These are phyloP conservation scores for Coemansia sp. DNA, from an alignment of 192 early-diverging fungal genomes.

Conservation along the genomic window DNA sequence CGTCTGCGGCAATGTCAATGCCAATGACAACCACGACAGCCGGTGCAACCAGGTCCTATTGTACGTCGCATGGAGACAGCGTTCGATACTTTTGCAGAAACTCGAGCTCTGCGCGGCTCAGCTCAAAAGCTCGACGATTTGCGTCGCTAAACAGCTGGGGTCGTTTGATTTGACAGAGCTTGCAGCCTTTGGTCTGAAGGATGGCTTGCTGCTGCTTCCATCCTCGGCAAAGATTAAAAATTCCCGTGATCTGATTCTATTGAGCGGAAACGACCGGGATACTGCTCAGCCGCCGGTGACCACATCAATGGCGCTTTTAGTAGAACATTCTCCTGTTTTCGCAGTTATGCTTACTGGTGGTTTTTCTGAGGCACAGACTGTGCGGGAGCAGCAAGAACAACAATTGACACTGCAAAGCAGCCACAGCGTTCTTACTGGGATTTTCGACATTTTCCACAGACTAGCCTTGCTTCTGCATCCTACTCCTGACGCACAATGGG, in stretches of 20 bases:
- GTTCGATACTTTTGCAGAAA: neutral
- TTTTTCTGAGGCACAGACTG: slow-evolving; percentile 27
- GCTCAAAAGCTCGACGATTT: slow-evolving; percentile 4
- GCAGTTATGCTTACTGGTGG: slow-evolving; percentile 29
- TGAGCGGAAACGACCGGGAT: slow-evolving; percentile 9
- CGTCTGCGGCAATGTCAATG: neutral
- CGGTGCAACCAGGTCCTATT: slow-evolving; percentile 17
- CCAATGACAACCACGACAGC: neutral
- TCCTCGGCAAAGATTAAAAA: neutral
- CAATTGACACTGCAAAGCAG: slow-evolving; percentile 16
- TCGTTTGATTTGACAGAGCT: neutral
- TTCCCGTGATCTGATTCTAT: slow-evolving; percentile 1
- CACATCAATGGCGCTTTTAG: slow-evolving; percentile 17
- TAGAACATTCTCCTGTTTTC: slow-evolving; percentile 28
- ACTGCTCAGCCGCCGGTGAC: slow-evolving; percentile 3
- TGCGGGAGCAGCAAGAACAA: neutral
- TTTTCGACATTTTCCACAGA: slow-evolving; percentile 20
- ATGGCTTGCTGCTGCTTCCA: neutral
- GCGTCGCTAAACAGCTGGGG: slow-evolving; percentile 6
- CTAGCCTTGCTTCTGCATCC: neutral
- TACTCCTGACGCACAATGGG: slow-evolving; percentile 8
- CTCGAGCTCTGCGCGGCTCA: neutral
- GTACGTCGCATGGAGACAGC: slow-evolving; percentile 35
- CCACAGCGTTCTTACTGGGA: slow-evolving; percentile 14
- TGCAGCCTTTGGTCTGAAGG: neutral